Evolutionary conservation across 106 monocot species (phyloP).

Genomic region (Alisma plantagoaquatica): DNA sequence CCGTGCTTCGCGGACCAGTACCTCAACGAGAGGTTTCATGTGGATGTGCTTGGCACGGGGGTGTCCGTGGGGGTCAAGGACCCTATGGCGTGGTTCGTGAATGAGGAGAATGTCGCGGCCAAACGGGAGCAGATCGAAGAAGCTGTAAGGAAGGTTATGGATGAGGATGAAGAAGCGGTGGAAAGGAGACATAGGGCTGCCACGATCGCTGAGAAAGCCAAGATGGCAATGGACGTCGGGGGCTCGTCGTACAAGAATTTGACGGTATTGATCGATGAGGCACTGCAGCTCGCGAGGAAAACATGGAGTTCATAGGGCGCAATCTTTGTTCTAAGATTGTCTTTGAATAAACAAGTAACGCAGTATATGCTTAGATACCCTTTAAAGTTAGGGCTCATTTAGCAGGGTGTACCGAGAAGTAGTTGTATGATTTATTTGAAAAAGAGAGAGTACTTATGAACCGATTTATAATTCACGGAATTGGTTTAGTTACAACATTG

Average conservation of each 20-base stretch:
- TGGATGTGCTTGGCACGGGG: constrained; percentile 1
- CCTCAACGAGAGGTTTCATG: constrained; percentile 6
- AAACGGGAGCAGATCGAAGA: neutral
- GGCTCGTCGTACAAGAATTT: constrained; percentile 6
- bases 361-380: too few species aligned
- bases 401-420: too few species aligned
- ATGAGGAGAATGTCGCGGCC: neutral
- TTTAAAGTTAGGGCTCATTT: too few species aligned
- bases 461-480: too few species aligned
- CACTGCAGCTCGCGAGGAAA: too few species aligned
- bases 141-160: constrained; percentile 2
- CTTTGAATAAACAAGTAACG: too few species aligned
- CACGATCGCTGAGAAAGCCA: neutral
- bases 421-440: too few species aligned
- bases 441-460: too few species aligned
- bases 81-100: constrained; percentile 2
- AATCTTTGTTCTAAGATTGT: too few species aligned
- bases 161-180: constrained; percentile 1
- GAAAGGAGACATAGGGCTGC: constrained; percentile 2
- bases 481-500: too few species aligned
- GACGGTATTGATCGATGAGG: neutral
- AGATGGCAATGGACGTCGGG: neutral
- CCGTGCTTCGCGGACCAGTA: constrained; percentile 11
- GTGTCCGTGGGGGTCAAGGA: constrained; percentile 7
- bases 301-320: too few species aligned